These are phyloP conservation scores for Botrytis pseudocinerea DNA, from an alignment of 2,329 filamentous ascomycete species.

Conservation along the genomic window DNA sequence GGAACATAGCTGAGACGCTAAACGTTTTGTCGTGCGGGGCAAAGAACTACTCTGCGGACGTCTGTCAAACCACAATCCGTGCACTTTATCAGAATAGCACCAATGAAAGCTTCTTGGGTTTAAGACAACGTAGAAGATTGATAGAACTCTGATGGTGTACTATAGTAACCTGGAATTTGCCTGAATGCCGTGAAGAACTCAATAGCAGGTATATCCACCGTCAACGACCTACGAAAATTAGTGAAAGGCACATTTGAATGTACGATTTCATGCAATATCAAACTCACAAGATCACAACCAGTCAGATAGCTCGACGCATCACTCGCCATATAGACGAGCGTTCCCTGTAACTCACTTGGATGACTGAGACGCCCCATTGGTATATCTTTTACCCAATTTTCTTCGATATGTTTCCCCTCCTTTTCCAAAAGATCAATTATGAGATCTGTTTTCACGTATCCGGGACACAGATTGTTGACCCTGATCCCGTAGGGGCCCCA, in stretches of 20 bases:
- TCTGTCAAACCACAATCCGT: neutral
- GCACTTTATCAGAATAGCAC: neutral
- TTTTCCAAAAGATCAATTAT: slow-evolving; percentile 41
- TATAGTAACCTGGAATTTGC: neutral
- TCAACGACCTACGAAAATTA: slow-evolving; percentile 29
- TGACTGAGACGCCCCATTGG: slow-evolving; percentile 43
- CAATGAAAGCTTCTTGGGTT: neutral
- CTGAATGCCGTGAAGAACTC: slow-evolving; percentile 25
- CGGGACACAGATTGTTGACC: slow-evolving; percentile 66
- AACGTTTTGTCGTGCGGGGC: neutral
- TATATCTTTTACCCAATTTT: slow-evolving; percentile 43
- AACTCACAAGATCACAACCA: slow-evolving; percentile 35
- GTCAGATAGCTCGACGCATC: slow-evolving; percentile 35
- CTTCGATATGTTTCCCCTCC: slow-evolving; percentile 43
- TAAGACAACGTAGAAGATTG: neutral
- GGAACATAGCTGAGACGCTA: neutral
- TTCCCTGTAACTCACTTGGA: slow-evolving; percentile 44
- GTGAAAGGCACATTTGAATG: neutral
- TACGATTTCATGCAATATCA: neutral
- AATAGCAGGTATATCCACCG: slow-evolving; percentile 32
- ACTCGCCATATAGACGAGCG: slow-evolving; percentile 38
- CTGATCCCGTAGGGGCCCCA: slow-evolving; percentile 64
- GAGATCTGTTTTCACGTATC: slow-evolving; percentile 48
- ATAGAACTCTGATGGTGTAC: neutral
- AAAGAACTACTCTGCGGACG: slow-evolving; percentile 5